Evolutionary conservation across 2,329 filamentous ascomycete genomes (phyloP).

Genomic region (Catunica adiposa): DNA sequence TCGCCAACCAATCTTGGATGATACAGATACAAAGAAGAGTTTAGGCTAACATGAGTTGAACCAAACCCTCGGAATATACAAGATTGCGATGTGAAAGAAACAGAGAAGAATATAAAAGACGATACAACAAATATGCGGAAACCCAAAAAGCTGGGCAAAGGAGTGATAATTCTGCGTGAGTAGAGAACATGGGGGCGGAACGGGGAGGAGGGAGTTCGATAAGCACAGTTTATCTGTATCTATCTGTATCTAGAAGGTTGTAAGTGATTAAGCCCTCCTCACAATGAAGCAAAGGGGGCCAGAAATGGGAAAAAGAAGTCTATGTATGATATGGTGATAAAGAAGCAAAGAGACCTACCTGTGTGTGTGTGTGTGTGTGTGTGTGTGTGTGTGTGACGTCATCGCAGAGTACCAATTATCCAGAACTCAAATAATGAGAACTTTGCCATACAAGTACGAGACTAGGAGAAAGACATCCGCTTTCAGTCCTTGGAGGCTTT

Average conservation of each 20-base stretch:
- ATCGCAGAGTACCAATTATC: too few species aligned
- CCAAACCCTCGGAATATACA: too few species aligned
- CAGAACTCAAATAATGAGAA: too few species aligned
- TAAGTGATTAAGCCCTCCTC: slow-evolving; percentile 11
- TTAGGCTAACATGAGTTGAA: too few species aligned
- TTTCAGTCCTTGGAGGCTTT: too few species aligned
- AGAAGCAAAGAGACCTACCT: slow-evolving; percentile 7
- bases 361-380: too few species aligned
- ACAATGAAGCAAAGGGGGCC: slow-evolving; percentile 10
- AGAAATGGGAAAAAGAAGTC: background rate
- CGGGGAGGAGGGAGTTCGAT: slow-evolving; percentile 4
- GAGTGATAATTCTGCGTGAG: background rate
- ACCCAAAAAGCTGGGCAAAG: background rate
- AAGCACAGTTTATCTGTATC: slow-evolving; percentile 11
- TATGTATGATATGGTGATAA: background rate
- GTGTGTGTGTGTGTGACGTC: too few species aligned
- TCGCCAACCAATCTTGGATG: background rate
- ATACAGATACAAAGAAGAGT: too few species aligned
- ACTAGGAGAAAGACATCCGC: background rate
- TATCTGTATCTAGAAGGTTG: slow-evolving; percentile 8
- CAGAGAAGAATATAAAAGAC: too few species aligned
- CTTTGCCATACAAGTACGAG: too few species aligned
- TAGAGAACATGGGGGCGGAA: background rate
- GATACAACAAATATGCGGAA: background rate
- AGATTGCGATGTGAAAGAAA: too few species aligned